A percentile compares a stretch with the other conserved stretches of the same genome.
phyloP scores from a whole-genome alignment of 805 yeast species.

The Suhomyces vadensis region DNA sequence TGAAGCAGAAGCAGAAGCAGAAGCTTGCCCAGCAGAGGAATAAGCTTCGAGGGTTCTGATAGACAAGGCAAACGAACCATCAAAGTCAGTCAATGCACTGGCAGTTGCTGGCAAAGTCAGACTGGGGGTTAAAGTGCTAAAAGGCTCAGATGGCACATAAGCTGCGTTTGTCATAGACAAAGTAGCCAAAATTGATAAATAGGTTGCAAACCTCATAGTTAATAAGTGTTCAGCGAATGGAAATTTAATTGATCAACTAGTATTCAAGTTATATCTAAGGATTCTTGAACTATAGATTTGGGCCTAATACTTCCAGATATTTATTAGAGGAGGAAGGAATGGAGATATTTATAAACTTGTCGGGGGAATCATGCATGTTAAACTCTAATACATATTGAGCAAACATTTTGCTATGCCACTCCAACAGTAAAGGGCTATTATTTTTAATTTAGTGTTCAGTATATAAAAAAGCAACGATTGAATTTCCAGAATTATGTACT shows the following conservation, averaged over 20 bases:
- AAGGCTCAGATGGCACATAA: constrained; percentile 27
- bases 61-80: constrained; percentile 36
- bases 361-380: neutral
- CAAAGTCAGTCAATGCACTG: constrained; percentile 26
- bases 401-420: too few species aligned
- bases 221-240: constrained; percentile 2
- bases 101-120: constrained; percentile 22
- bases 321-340: too few species aligned
- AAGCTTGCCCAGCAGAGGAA: constrained; percentile 34
- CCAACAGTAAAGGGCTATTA: too few species aligned
- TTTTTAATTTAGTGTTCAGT: constrained; percentile 5
- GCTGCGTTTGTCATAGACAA: constrained; percentile 19
- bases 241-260: neutral
- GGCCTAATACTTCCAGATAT: too few species aligned
- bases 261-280: neutral
- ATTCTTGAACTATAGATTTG: too few species aligned
- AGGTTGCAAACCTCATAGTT: constrained; percentile 4
- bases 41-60: constrained; percentile 35
- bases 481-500: neutral
- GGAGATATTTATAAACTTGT: neutral
- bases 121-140: constrained; percentile 34
- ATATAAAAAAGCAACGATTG: constrained; percentile 2
- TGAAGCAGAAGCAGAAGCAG: constrained; percentile 38
- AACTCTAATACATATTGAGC: too few species aligned
- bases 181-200: constrained; percentile 6